A percentile compares a stretch with the other conserved stretches of the same genome.
Evolutionary conservation across 176 grass and related monocot genomes (phyloP).

Genomic region (Triticum timopheevii): DNA sequence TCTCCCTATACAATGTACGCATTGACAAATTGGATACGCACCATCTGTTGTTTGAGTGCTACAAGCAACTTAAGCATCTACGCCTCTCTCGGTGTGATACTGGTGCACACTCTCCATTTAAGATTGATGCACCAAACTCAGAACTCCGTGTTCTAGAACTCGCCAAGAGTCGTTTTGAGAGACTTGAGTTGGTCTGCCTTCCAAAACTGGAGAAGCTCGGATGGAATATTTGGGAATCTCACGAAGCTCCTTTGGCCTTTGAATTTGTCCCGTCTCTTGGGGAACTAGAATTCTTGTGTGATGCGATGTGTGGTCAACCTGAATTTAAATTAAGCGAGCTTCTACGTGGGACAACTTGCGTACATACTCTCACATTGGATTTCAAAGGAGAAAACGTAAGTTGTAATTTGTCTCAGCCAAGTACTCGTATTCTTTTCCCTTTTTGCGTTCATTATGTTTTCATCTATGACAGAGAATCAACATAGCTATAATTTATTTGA

Average conservation of each 20-base stretch:
- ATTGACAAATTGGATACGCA: neutral
- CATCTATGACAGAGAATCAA: neutral
- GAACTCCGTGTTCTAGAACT: neutral
- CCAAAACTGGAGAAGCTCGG: too few relatives aligned
- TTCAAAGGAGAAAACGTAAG: slow-evolving; percentile 15
- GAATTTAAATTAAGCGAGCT: neutral
- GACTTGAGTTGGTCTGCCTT: neutral
- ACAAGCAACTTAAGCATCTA: neutral
- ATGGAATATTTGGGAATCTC: too few relatives aligned
- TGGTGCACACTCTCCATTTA: neutral
- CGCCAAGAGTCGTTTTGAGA: neutral
- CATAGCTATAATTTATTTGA: neutral
- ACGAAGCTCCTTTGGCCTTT: too few relatives aligned
- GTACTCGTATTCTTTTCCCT: neutral
- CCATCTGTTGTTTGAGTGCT: neutral
- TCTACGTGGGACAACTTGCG: neutral
- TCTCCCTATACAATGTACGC: neutral
- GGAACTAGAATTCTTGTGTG: too few relatives aligned
- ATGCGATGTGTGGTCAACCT: neutral
- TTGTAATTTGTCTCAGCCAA: neutral
- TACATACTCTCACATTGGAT: neutral
- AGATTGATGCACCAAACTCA: slow-evolving; percentile 2
- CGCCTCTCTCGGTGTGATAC: neutral
- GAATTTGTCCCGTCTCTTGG: too few relatives aligned
- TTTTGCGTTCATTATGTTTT: too few relatives aligned